Conservation (phyloP, 106 monocot species). For the Gastrodia elata region DNA sequence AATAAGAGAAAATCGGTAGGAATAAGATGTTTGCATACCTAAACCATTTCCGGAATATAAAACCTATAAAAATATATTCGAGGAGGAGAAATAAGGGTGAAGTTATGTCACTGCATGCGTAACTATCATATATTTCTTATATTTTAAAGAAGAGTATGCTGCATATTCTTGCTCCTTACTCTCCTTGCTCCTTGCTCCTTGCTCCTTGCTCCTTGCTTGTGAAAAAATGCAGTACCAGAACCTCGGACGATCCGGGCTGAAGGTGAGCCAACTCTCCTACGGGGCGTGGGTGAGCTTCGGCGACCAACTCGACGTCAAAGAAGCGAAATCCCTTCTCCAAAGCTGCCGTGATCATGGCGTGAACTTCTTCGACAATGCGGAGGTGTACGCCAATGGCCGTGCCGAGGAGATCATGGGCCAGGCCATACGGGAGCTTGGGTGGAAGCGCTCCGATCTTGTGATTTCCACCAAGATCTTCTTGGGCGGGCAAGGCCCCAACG, state of each 20-base stretch:
- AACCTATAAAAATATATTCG: no score
- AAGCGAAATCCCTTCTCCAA: slow-evolving; percentile 81
- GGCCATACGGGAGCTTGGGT: background rate
- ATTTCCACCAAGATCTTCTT: background rate
- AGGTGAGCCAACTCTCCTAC: slow-evolving; percentile 55
- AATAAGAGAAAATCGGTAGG: background rate
- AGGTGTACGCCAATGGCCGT: background rate
- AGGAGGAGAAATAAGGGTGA: no score
- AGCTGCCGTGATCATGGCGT: slow-evolving; percentile 62
- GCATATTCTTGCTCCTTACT: no score
- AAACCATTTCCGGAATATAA: no score
- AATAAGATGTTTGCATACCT: no score
- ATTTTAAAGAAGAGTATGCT: no score
- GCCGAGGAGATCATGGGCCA: slow-evolving; percentile 3
- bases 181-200: no score
- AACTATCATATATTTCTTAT: no score
- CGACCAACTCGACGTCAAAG: slow-evolving; percentile 92
- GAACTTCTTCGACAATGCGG: background rate
- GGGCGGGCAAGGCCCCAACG: background rate
- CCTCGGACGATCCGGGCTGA: no score
- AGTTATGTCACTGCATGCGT: no score
- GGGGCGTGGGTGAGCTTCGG: slow-evolving; percentile 93
- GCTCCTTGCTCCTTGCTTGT: no score
- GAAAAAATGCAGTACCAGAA: no score
- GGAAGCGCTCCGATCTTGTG: background rate